These are phyloP conservation scores for Aspergillus sp. DNA, from an alignment of 2,329 filamentous ascomycete species.

Conservation along the genomic window DNA sequence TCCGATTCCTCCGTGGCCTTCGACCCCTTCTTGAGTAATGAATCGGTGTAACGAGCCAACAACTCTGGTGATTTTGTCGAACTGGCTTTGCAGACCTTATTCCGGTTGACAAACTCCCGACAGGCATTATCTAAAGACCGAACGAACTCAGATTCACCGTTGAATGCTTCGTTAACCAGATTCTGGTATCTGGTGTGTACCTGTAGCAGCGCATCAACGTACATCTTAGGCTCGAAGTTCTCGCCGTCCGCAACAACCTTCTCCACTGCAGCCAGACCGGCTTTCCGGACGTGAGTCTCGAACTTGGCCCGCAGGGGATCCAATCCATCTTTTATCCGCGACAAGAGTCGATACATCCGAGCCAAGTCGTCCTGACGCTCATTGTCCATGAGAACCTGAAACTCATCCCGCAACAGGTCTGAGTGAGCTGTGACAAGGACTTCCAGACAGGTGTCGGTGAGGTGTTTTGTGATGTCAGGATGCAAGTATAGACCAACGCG, in stretches of 20 bases:
- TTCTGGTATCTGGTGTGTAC: constrained; percentile 90
- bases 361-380: constrained; percentile 93
- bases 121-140: constrained; percentile 94
- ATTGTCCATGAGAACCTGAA: constrained; percentile 86
- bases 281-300: constrained; percentile 86
- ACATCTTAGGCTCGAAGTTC: constrained; percentile 89
- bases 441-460: constrained; percentile 83
- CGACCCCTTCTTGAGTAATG: constrained; percentile 79
- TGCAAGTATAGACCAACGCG: constrained; percentile 89
- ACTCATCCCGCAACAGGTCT: constrained; percentile 81
- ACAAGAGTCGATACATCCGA: constrained; percentile 89
- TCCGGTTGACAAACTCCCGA: constrained; percentile 95
- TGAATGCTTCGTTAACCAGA: constrained; percentile 86
- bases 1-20: constrained; percentile 92
- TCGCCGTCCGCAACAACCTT: constrained; percentile 87
- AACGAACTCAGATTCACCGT: constrained; percentile 93
- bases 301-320: constrained; percentile 83
- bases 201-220: constrained; percentile 89
- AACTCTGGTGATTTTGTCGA: constrained; percentile 93
- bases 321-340: constrained; percentile 81
- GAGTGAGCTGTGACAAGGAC: constrained; percentile 88
- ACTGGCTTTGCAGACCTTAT: constrained; percentile 88
- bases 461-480: constrained; percentile 72
- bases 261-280: constrained; percentile 77
- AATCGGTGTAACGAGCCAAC: constrained; percentile 90